These are phyloP conservation scores for Rhododendron molle DNA, from an alignment of 148 eudicot species.

Conservation along the genomic window DNA sequence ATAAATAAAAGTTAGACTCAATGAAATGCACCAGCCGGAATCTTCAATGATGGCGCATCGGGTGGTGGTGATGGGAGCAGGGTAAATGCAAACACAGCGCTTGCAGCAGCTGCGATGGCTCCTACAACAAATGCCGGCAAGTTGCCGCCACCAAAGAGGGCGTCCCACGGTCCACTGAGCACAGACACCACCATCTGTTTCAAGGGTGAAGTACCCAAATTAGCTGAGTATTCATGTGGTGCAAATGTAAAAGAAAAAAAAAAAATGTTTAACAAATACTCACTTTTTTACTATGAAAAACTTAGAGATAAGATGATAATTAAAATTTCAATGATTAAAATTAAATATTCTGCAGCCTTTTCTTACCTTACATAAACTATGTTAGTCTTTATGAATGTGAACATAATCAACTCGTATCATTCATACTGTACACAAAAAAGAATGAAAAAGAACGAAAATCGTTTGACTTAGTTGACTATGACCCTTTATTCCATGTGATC, in stretches of 20 bases:
- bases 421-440: not conserved
- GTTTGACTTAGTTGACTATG: not conserved
- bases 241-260: not conserved
- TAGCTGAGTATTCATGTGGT: not conserved
- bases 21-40: not conserved
- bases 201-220: not conserved
- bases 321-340: not conserved
- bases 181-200: slow-evolving; percentile 70
- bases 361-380: not conserved
- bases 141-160: slow-evolving; percentile 70
- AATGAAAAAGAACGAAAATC: not conserved
- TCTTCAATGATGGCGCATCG: not conserved
- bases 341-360: not conserved
- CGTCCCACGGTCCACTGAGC: slow-evolving; percentile 64
- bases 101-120: slow-evolving; percentile 47
- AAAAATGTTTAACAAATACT: not conserved
- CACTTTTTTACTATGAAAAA: not conserved
- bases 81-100: slow-evolving; percentile 49
- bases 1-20: not conserved
- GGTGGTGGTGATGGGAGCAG: slow-evolving; percentile 53
- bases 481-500: not conserved
- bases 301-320: not conserved
- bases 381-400: not conserved
- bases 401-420: not conserved
- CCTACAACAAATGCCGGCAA: slow-evolving; percentile 69